These are phyloP conservation scores for Coemansia sp. DNA, from an alignment of 192 early-diverging fungal genomes.

Conservation along the genomic window DNA sequence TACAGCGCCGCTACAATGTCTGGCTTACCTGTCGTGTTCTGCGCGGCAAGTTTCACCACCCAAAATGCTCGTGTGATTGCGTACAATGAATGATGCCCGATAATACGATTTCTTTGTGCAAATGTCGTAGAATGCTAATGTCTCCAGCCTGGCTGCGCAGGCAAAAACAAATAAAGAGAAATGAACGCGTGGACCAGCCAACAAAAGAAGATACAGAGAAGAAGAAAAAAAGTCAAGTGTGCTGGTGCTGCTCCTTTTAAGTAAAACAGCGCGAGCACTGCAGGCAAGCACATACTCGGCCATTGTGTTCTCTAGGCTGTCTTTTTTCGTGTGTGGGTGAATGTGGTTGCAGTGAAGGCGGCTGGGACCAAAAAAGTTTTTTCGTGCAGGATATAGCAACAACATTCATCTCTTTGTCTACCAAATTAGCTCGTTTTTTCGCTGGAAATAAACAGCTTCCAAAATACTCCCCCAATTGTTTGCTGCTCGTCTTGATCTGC, in stretches of 20 bases:
- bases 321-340: too few relatives aligned
- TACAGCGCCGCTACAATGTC: neutral
- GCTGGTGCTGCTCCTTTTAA: neutral
- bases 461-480: slow-evolving; percentile 1
- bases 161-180: neutral
- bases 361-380: slow-evolving; percentile 3
- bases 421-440: neutral
- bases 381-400: slow-evolving; percentile 9
- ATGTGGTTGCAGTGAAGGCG: neutral
- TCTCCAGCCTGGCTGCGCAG: neutral
- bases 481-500: slow-evolving; percentile 1
- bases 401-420: slow-evolving; percentile 7
- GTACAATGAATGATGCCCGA: too few relatives aligned
- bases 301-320: too few relatives aligned
- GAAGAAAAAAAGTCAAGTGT: neutral
- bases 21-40: slow-evolving; percentile 4
- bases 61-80: too few relatives aligned
- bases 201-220: neutral
- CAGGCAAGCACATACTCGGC: too few relatives aligned
- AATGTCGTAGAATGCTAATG: too few relatives aligned
- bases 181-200: neutral
- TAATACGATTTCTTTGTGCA: too few relatives aligned
- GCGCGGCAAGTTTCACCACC: neutral
- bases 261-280: neutral
- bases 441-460: neutral